Percentiles rank a stretch among this genome's conserved stretches.
These are phyloP conservation scores for Porcisia hertigi DNA, from an alignment of 208 protist species.

Conservation along the genomic window DNA sequence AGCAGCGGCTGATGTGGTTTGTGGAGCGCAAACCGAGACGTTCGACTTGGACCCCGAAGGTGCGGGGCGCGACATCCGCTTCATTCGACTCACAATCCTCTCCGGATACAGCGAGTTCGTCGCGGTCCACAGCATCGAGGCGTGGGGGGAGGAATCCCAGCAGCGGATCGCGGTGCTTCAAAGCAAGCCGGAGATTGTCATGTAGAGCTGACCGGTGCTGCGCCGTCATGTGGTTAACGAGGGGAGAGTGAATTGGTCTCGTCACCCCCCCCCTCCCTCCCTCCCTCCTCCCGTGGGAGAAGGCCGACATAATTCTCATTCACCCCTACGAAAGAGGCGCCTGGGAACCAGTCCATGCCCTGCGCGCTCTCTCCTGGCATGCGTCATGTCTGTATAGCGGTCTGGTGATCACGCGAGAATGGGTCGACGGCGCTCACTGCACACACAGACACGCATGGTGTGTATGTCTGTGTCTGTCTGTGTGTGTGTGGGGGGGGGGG, in stretches of 20 bases:
- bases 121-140: conserved; percentile 64
- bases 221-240: not conserved
- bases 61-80: conserved; percentile 55
- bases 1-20: not conserved
- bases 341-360: too few species aligned
- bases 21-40: conserved; percentile 52
- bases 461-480: too few species aligned
- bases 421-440: too few species aligned
- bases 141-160: conserved; percentile 79
- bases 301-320: too few species aligned
- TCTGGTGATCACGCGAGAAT: too few species aligned
- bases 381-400: too few species aligned
- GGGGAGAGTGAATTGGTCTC: not conserved
- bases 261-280: too few species aligned
- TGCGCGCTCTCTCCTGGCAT: too few species aligned
- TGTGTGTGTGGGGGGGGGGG: too few species aligned
- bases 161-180: conserved; percentile 85
- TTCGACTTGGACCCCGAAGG: conserved; percentile 60
- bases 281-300: too few species aligned
- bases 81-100: conserved; percentile 57
- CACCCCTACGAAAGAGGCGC: too few species aligned
- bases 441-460: too few species aligned
- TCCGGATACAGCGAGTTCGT: conserved; percentile 87
- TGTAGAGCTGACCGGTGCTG: conserved; percentile 34
- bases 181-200: conserved; percentile 73